phyloP scores from a whole-genome alignment of 2,329 filamentous ascomycete genomes.

The Nigrospora sphaerica region DNA sequence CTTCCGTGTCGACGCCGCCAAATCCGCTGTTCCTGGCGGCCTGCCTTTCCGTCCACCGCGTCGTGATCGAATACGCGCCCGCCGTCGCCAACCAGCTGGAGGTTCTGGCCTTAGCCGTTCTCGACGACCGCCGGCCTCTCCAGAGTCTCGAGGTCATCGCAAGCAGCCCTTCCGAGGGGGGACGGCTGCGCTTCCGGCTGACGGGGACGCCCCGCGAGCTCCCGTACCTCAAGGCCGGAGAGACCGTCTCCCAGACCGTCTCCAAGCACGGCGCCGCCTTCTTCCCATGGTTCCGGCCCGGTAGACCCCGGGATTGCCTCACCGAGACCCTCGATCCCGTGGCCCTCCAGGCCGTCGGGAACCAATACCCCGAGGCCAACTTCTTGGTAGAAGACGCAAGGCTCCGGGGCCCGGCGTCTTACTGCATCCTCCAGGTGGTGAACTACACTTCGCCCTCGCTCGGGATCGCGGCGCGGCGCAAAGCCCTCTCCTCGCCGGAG shows the following conservation, averaged over 20 bases:
- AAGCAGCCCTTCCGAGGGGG: not conserved
- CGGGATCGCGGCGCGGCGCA: not conserved
- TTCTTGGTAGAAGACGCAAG: not conserved
- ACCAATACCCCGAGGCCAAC: not conserved
- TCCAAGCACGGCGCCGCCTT: not conserved
- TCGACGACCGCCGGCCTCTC: slow-evolving; percentile 6
- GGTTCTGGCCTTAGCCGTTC: slow-evolving; percentile 7
- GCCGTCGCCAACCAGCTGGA: slow-evolving; percentile 7
- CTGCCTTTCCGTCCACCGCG: slow-evolving; percentile 10
- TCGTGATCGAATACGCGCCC: slow-evolving; percentile 8
- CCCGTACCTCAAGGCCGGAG: not conserved
- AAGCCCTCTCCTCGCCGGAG: not conserved
- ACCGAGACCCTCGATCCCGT: not conserved
- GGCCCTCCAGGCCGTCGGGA: not conserved
- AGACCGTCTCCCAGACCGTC: not conserved
- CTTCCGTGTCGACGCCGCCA: not conserved
- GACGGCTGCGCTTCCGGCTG: slow-evolving; percentile 1
- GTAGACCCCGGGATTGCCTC: too few relatives aligned
- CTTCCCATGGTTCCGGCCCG: slow-evolving; percentile 2
- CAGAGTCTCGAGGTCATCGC: slow-evolving; percentile 4
- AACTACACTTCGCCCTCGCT: not conserved
- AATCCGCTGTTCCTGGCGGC: slow-evolving; percentile 11
- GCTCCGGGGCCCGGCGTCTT: not conserved
- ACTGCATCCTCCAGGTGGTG: not conserved
- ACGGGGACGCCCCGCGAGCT: not conserved